Conservation (phyloP, 2,329 filamentous ascomycete species). For the Scopulariopsis brevicaulis region DNA sequence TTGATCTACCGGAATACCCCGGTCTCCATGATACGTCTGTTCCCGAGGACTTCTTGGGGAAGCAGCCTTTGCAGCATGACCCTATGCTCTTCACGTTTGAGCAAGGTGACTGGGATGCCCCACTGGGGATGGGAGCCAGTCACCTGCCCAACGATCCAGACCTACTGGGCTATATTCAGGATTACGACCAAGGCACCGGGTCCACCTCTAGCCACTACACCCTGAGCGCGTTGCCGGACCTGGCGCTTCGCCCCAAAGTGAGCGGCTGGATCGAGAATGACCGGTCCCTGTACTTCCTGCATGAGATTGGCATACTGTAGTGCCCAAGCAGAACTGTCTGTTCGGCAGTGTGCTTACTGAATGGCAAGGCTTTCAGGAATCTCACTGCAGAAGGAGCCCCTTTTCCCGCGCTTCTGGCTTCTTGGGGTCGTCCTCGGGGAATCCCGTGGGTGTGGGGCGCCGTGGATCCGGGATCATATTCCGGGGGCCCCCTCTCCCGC, state of each 20-base stretch:
- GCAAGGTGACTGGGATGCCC: too few relatives aligned
- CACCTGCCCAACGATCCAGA: too few relatives aligned
- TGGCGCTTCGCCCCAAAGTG: neutral
- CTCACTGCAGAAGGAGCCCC: neutral
- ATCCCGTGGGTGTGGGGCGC: neutral
- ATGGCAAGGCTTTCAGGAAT: neutral
- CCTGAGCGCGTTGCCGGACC: neutral
- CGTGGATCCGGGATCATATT: neutral
- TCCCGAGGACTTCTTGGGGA: too few relatives aligned
- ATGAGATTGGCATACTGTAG: neutral
- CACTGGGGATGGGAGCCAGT: too few relatives aligned
- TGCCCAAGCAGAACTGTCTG: neutral
- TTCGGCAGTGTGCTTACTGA: neutral
- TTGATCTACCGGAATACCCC: too few relatives aligned
- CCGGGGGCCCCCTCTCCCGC: neutral
- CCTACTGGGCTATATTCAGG: too few relatives aligned
- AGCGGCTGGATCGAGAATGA: slow-evolving; percentile 4
- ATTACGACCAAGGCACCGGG: too few relatives aligned
- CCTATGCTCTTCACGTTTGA: too few relatives aligned
- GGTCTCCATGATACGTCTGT: too few relatives aligned
- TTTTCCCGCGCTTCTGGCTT: neutral
- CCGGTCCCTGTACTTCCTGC: slow-evolving; percentile 3
- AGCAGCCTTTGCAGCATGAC: too few relatives aligned
- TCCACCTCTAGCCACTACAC: neutral
- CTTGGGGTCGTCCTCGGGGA: too few relatives aligned